Percentiles rank a stretch among this genome's conserved stretches.
phyloP scores from a whole-genome alignment of 2,329 filamentous ascomycete genomes.

The Colletotrichum euphorbiae region DNA sequence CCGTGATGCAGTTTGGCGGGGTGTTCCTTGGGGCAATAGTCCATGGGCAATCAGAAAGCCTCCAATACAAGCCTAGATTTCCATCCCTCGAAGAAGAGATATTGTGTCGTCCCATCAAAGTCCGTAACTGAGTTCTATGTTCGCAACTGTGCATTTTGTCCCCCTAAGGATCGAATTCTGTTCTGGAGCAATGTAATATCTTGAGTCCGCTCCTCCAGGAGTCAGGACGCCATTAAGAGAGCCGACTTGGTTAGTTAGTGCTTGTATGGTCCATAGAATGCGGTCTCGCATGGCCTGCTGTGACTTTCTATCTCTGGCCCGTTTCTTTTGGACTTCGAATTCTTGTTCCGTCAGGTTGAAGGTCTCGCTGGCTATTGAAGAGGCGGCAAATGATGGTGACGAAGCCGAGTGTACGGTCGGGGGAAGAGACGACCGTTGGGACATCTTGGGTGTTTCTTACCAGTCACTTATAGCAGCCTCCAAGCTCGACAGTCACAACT shows the following conservation, averaged over 20 bases:
- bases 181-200: not conserved
- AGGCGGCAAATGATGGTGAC: not conserved
- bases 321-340: conserved; percentile 46
- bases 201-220: not conserved
- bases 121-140: not conserved
- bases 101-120: not conserved
- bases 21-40: not conserved
- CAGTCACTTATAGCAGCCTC: too few relatives aligned
- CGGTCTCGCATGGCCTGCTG: conserved; percentile 51
- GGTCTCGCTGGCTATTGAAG: not conserved
- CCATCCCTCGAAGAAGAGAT: not conserved
- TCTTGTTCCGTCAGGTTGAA: not conserved
- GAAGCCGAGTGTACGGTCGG: not conserved
- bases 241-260: conserved; percentile 47
- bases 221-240: not conserved
- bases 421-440: not conserved
- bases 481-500: too few relatives aligned
- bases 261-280: conserved; percentile 47
- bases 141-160: not conserved
- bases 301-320: conserved; percentile 48
- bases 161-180: not conserved
- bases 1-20: not conserved
- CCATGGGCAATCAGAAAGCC: not conserved
- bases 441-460: not conserved
- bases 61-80: not conserved